A percentile compares a stretch with the other conserved stretches of the same genome.
Conservation (phyloP, 1,284 basidiomycete genomes). For the Moesziomyces parantarcticus region DNA sequence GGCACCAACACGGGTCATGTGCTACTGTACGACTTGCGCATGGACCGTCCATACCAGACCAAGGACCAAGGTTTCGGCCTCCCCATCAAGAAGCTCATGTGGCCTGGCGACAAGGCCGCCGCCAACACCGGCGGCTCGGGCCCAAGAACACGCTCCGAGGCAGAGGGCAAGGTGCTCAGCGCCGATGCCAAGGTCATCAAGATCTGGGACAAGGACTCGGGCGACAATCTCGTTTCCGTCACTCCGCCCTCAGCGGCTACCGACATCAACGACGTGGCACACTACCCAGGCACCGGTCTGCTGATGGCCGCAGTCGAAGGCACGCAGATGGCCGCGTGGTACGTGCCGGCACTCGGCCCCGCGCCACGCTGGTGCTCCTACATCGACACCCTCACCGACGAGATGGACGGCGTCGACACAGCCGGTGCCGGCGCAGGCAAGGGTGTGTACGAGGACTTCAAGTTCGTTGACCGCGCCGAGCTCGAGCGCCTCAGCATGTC, state of each 20-base stretch:
- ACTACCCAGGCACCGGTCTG: constrained; percentile 64
- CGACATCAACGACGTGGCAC: constrained; percentile 71
- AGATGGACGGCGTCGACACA: constrained; percentile 86
- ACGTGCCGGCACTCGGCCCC: constrained; percentile 93
- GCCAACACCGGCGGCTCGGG: constrained; percentile 71
- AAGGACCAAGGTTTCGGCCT: constrained; percentile 99
- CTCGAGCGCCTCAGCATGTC: constrained; percentile 79
- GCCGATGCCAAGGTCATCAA: constrained; percentile 67
- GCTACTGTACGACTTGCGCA: constrained; percentile 91
- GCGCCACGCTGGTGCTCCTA: constrained; percentile 97
- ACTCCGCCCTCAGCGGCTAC: constrained; percentile 89
- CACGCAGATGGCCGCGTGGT: constrained; percentile 70
- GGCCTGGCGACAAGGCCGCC: constrained; percentile 81
- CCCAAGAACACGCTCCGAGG: constrained; percentile 75
- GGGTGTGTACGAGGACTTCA: constrained; percentile 90
- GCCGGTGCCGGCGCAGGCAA: constrained; percentile 62
- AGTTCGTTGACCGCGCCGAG: constrained; percentile 91
- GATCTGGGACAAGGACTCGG: constrained; percentile 76
- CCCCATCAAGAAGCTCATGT: constrained; percentile 84
- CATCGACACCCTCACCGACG: constrained; percentile 89
- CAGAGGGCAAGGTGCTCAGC: constrained; percentile 59
- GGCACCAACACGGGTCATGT: constrained; percentile 96
- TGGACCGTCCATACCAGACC: constrained; percentile 81
- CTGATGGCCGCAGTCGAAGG: constrained; percentile 65
- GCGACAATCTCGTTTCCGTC: constrained; percentile 88